Percentiles rank a stretch among this genome's conserved stretches.
Conservation (phyloP, 305 asterid species). For the Salvia sclarea region DNA sequence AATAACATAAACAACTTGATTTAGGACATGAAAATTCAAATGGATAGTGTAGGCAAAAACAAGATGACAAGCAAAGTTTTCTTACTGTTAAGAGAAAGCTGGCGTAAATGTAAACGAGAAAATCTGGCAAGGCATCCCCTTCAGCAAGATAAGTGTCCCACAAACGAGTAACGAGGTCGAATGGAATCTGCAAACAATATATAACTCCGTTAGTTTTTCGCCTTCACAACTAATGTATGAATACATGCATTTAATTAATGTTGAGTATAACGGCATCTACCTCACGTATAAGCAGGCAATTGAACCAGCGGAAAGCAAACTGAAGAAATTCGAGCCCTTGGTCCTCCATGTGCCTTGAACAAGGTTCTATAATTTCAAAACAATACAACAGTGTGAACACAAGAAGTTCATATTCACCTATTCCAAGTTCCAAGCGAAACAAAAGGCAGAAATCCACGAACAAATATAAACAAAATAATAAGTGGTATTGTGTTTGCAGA, state of each 20-base stretch:
- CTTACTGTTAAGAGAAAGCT: conserved; percentile 91
- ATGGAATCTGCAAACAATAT: conserved; percentile 62
- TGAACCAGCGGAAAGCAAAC: conserved; percentile 98
- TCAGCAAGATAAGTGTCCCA: conserved; percentile 99
- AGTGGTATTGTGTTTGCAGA: no score
- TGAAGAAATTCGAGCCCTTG: conserved; percentile 99
- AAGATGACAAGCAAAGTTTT: conserved; percentile 3
- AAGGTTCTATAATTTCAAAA: conserved; percentile 60
- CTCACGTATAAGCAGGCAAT: conserved; percentile 96
- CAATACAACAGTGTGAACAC: conserved; percentile 9
- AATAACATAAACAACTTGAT: neutral
- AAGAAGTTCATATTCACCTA: neutral
- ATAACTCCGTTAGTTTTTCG: neutral
- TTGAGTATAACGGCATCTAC: conserved; percentile 31
- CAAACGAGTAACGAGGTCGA: conserved; percentile 81
- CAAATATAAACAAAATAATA: no score
- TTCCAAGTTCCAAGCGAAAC: no score
- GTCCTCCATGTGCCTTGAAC: conserved; percentile 87
- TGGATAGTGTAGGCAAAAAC: neutral
- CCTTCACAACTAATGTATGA: conserved; percentile 5
- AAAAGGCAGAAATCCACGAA: no score
- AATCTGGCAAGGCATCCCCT: conserved; percentile 93
- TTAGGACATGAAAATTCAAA: neutral
- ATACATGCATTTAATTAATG: neutral
- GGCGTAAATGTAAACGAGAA: conserved; percentile 87